A percentile compares a stretch with the other conserved stretches of the same genome.
Conservation (phyloP, 106 monocot species). For the Allium sativum region DNA sequence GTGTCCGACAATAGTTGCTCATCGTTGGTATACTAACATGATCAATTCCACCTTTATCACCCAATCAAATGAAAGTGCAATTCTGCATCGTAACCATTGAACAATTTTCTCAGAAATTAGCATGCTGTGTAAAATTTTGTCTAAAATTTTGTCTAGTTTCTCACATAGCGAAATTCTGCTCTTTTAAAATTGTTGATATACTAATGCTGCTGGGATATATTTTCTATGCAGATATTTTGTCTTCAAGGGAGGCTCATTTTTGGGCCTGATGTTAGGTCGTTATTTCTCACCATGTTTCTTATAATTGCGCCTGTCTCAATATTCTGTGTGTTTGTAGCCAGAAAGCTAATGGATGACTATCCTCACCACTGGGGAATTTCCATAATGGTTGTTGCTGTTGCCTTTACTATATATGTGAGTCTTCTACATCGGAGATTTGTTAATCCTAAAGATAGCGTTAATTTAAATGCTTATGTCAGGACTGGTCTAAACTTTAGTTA, state of each 20-base stretch:
- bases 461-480: too few species aligned
- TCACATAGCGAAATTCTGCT: too few species aligned
- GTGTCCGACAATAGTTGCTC: too few species aligned
- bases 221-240: slow-evolving; percentile 62
- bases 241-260: slow-evolving; percentile 84
- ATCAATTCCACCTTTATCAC: too few species aligned
- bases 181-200: too few species aligned
- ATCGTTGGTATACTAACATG: too few species aligned
- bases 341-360: slow-evolving; percentile 76
- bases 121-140: too few species aligned
- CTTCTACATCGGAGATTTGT: slow-evolving; percentile 2
- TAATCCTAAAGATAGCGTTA: background rate
- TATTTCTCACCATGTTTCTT: slow-evolving; percentile 84
- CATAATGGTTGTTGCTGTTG: slow-evolving; percentile 62
- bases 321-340: slow-evolving; percentile 85
- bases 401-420: slow-evolving; percentile 85
- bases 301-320: slow-evolving; percentile 65
- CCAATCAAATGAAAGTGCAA: too few species aligned
- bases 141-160: too few species aligned
- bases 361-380: slow-evolving; percentile 58
- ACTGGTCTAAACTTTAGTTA: too few species aligned
- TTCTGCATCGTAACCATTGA: too few species aligned
- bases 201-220: background rate
- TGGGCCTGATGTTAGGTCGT: slow-evolving; percentile 85
- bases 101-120: too few species aligned